A percentile compares a stretch with the other conserved stretches of the same genome.
Conservation (phyloP, 1,139 yeast species). For the Zygosaccharomyces pseudobailii region DNA sequence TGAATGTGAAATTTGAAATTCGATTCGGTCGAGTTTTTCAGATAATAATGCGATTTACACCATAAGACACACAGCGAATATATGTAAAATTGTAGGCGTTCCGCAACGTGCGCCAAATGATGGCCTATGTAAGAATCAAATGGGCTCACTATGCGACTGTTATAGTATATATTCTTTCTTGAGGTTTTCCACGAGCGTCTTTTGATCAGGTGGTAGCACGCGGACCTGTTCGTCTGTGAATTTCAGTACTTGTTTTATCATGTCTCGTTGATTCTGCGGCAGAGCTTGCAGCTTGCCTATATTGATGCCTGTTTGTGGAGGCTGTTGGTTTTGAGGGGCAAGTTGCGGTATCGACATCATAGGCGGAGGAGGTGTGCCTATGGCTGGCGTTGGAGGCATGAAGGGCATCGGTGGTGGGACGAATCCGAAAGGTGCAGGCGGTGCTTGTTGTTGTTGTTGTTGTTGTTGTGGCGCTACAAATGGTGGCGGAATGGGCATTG, state of each 20-base stretch:
- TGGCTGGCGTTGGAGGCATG: slow-evolving; percentile 15
- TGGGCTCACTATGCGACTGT: not conserved
- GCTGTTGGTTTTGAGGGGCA: not conserved
- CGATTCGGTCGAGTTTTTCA: not conserved
- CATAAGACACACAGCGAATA: not conserved
- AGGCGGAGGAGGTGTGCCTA: slow-evolving; percentile 10
- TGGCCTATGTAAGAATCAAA: no score
- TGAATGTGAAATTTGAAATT: slow-evolving; percentile 2
- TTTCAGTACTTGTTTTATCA: slow-evolving; percentile 59
- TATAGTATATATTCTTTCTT: slow-evolving; percentile 49
- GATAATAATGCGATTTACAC: not conserved
- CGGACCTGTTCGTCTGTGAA: slow-evolving; percentile 53
- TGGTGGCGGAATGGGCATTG: slow-evolving; percentile 8
- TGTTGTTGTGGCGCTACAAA: slow-evolving; percentile 9
- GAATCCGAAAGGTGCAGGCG: slow-evolving; percentile 12
- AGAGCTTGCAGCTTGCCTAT: slow-evolving; percentile 22
- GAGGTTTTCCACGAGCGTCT: slow-evolving; percentile 53
- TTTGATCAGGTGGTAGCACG: slow-evolving; percentile 55
- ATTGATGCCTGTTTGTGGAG: slow-evolving; percentile 15
- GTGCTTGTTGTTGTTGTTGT: slow-evolving; percentile 13
- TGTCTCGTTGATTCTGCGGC: slow-evolving; percentile 54
- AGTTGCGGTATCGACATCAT: slow-evolving; percentile 8
- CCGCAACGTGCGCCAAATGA: not conserved
- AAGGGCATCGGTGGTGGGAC: slow-evolving; percentile 16
- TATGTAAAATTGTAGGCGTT: not conserved